Conservation (phyloP, 495 filamentous ascomycete species). For the Hamigera avellanea region DNA sequence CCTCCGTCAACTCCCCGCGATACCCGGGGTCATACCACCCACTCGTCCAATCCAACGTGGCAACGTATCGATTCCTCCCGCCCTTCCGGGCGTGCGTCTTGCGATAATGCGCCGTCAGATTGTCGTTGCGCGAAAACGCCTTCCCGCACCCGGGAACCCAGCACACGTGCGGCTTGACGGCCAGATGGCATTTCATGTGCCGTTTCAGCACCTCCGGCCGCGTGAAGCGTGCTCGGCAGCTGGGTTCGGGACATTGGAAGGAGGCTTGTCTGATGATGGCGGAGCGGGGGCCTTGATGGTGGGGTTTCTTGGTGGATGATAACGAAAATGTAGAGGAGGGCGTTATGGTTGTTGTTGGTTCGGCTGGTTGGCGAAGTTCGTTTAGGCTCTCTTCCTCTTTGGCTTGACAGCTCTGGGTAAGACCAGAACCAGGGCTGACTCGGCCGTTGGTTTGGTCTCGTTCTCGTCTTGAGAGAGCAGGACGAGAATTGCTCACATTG, state of each 20-base stretch:
- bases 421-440: too few relatives aligned
- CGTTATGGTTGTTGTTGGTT: too few relatives aligned
- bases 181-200: constrained; percentile 33
- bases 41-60: constrained; percentile 8
- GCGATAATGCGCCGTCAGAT: constrained; percentile 11
- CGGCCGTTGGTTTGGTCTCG: too few relatives aligned
- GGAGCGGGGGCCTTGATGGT: too few relatives aligned
- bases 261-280: too few relatives aligned
- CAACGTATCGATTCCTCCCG: constrained; percentile 12
- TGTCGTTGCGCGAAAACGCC: constrained; percentile 11
- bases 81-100: constrained; percentile 8
- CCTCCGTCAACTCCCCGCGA: not conserved
- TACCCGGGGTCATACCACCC: constrained; percentile 8
- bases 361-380: too few relatives aligned
- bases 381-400: too few relatives aligned
- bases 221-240: constrained; percentile 25
- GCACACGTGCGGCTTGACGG: constrained; percentile 21
- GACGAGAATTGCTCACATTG: too few relatives aligned
- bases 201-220: constrained; percentile 40
- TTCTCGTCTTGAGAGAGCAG: too few relatives aligned
- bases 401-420: too few relatives aligned
- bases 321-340: too few relatives aligned
- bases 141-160: constrained; percentile 10
- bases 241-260: constrained; percentile 10
- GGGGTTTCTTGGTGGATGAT: too few relatives aligned